Base-by-base conservation (phyloP, 768 basidiomycete species). In the Dacryopinax primogenitus region DNA sequence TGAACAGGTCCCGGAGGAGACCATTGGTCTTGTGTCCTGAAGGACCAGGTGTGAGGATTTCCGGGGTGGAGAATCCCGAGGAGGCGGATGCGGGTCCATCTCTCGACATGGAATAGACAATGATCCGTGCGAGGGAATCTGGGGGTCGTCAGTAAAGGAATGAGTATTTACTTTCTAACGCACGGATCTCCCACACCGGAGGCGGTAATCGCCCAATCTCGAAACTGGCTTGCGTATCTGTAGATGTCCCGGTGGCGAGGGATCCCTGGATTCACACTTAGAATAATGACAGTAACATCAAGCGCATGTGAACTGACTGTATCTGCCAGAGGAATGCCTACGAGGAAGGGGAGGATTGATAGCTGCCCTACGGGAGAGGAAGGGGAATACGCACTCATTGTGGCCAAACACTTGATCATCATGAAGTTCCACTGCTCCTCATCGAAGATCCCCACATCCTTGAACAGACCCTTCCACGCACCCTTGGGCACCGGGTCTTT, bases 401-500 rank as follows among this genome's bases (percentile, higher is more conserved):
- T 87, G 7, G 84, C 82, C 64, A 95, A 78, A 72, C 88, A 90
- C 77, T 92, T 92, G 71, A 86, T 88, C 88, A 94, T 92, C 69
- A 95, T 77, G 66, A 86, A 81, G 69, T 84, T 83, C 84, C 90
- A 94, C 71, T 94, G 86, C 69, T 86, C 81, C 67, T 91, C 86
- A 51, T 85, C 84, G 73, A 87, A 90, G 62, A 95, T 81, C 23
- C 92, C 92, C 32, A 94, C 85, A 72, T 90, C 88, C 73, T 86
- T 87, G 70, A 72, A 76, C 13, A 82, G 68, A 3, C 81, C 81
- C 1, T 68, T 74, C 88, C 88, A 90, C 35, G 73, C 72, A 26
- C 74, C 73, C 64, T 73, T 72, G 47, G 76, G 70, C 62, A 77
- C 68, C 33, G 79, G 66, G 68, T 80, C 76, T 61, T 80, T 77